Evolutionary conservation across 2,329 filamentous ascomycete genomes (phyloP).

Genomic region (Trichothecium roseum): DNA sequence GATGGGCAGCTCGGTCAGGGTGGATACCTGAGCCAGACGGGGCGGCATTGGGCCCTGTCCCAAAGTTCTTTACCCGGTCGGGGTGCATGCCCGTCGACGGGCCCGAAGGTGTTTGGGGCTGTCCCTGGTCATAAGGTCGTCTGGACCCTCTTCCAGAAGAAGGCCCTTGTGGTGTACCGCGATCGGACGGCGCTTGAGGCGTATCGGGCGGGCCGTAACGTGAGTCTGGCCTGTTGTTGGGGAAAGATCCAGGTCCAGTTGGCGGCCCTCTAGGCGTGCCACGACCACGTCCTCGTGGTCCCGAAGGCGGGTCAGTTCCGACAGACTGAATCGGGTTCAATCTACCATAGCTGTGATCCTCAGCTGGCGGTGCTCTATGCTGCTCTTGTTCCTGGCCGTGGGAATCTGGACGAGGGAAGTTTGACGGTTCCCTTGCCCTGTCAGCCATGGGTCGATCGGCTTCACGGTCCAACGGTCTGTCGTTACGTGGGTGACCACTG

Average conservation of each 20-base stretch:
- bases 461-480: slow-evolving; percentile 29
- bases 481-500: slow-evolving; percentile 17
- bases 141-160: slow-evolving; percentile 34
- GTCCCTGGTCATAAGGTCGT: slow-evolving; percentile 9
- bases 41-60: slow-evolving; percentile 12
- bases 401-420: slow-evolving; percentile 24
- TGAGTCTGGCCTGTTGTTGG: slow-evolving; percentile 27
- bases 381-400: slow-evolving; percentile 34
- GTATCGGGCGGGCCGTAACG: slow-evolving; percentile 30
- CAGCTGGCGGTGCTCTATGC: slow-evolving; percentile 35
- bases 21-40: slow-evolving; percentile 28
- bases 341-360: slow-evolving; percentile 54
- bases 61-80: slow-evolving; percentile 31
- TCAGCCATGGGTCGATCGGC: slow-evolving; percentile 18
- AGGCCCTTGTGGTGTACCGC: slow-evolving; percentile 41
- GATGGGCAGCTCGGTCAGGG: slow-evolving; percentile 39
- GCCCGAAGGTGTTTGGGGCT: slow-evolving; percentile 7
- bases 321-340: slow-evolving; percentile 41
- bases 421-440: slow-evolving; percentile 27
- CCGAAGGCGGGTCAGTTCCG: slow-evolving; percentile 38
- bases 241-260: slow-evolving; percentile 17
- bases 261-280: slow-evolving; percentile 24
- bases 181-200: slow-evolving; percentile 33
- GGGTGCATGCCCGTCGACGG: slow-evolving; percentile 23
- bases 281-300: slow-evolving; percentile 41